Base-by-base conservation (phyloP, 192 early-diverging fungal genomes). In the Umbelopsis vinacea region DNA sequence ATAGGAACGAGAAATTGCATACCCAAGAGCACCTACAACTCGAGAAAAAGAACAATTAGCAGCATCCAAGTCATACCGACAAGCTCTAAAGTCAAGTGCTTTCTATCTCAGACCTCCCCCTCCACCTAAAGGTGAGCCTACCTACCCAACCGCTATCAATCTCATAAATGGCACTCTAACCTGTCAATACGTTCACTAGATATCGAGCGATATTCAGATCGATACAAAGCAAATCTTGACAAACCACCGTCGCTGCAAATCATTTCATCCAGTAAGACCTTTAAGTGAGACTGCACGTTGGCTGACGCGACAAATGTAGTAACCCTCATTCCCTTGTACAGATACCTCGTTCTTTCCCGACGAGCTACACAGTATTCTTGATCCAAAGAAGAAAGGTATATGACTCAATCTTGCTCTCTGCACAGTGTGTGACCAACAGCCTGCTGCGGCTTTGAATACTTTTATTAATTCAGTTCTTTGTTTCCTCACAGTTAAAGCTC, bases 271-370 rank as follows among this genome's bases (percentile, higher is more conserved):
- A 63, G 78, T 75, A 71, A 66, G 63, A 22, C 37, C 45, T 43
- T n/a, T 35, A 1, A 8, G 2, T 45, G 40, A 52, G n/a, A 9
- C 26, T 60, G 19, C 26, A 17, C 48, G 46, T 52, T 33, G 23
- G 17, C 46, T 11, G 3, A 0, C 40, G 14, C n/a, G 38, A 46
- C 46, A 48, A n/a, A 17, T 57, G 19, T 66, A 35, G 21, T 53
- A 46, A 47, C 8, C 17, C 19, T 33, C n/a, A 35, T 70, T 53
- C n/a, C 23, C 3, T 71, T 4, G n/a, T 26, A 2, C 21, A 78
- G 77, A 71, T 22, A n/a, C 74, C 21, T 69, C 70, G 46, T 74
- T 80, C 12, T 80, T 76, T 50, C 75, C 79, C 12, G 79, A 80
- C 19, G 79, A 80, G 67, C 35, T 76, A 23, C 74, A 76, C 23